A percentile compares a stretch with the other conserved stretches of the same genome.
Evolutionary conservation across 2,329 filamentous ascomycete species (phyloP).

Genomic region (Albophoma yamanashiensis): DNA sequence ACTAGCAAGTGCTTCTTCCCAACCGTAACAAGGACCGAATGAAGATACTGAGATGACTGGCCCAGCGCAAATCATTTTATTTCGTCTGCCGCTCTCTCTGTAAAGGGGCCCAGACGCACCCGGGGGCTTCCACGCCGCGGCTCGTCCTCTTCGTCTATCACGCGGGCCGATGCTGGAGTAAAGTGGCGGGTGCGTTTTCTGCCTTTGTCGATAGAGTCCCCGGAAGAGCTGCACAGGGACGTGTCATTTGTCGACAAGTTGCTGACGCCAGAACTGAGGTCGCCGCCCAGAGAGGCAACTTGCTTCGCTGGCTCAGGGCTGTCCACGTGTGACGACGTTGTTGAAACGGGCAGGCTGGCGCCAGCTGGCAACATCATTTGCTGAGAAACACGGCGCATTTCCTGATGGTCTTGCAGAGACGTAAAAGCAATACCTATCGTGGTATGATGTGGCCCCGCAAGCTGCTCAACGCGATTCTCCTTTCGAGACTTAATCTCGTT

Average conservation of each 20-base stretch:
- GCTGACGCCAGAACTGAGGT: slow-evolving; percentile 1
- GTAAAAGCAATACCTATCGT: slow-evolving; percentile 8
- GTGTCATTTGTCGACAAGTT: slow-evolving; percentile 4
- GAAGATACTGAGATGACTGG: neutral
- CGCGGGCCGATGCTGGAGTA: slow-evolving; percentile 33
- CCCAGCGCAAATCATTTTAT: neutral
- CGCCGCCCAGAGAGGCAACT: slow-evolving; percentile 1
- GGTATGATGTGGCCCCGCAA: slow-evolving; percentile 4
- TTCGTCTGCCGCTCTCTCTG: neutral
- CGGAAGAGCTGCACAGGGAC: slow-evolving; percentile 6
- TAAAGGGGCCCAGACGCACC: slow-evolving; percentile 11
- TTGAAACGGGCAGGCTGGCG: slow-evolving; percentile 7
- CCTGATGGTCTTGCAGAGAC: slow-evolving; percentile 13
- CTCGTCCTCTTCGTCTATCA: slow-evolving; percentile 37
- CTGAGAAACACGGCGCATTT: slow-evolving; percentile 30
- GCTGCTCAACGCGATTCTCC: slow-evolving; percentile 23
- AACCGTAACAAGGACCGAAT: neutral
- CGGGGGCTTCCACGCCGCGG: slow-evolving; percentile 20
- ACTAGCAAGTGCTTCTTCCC: neutral
- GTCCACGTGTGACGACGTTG: slow-evolving; percentile 5
- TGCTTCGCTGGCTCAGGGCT: slow-evolving; percentile 7
- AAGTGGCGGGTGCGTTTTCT: slow-evolving; percentile 35
- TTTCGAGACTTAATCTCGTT: slow-evolving; percentile 33
- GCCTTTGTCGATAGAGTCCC: slow-evolving; percentile 19
- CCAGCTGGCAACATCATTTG: slow-evolving; percentile 20